Evolutionary conservation across 2,329 filamentous ascomycete species (phyloP).

Genomic region (Aspergillus tamarii): DNA sequence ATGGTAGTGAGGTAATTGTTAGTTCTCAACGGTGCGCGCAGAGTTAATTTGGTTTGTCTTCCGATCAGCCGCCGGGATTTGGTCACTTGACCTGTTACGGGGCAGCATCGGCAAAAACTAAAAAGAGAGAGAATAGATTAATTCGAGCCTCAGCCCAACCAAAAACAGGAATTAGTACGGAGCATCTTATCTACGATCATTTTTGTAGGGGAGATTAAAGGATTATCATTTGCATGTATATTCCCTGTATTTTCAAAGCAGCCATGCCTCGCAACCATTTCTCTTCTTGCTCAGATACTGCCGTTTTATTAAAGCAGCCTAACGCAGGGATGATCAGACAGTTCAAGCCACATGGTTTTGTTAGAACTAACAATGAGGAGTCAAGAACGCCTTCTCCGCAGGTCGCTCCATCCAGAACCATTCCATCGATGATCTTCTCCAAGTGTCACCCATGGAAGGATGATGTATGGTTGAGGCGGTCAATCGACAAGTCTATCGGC

Average conservation of each 20-base stretch:
- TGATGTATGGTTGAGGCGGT: background rate
- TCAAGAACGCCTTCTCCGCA: conserved; percentile 1
- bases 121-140: background rate
- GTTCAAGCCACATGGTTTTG: conserved; percentile 1
- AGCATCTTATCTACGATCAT: background rate
- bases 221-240: background rate
- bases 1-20: background rate
- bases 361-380: background rate
- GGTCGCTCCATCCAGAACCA: conserved; percentile 3
- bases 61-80: conserved; percentile 5
- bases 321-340: background rate
- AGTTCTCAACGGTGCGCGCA: conserved; percentile 7
- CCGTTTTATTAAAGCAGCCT: background rate
- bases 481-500: background rate
- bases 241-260: background rate
- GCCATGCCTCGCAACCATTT: background rate
- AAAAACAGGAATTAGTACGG: background rate
- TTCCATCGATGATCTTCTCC: conserved; percentile 7
- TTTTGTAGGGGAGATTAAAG: conserved; percentile 1
- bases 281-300: background rate
- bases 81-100: conserved; percentile 5
- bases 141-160: background rate
- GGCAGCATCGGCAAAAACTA: background rate
- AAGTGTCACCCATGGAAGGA: conserved; percentile 5
- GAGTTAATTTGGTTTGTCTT: conserved; percentile 9